Evolutionary conservation across 495 filamentous ascomycete species (phyloP), one percentile per base, ranked within the genome.

Genomic region (Recurvomyces mirabilis): DNA sequence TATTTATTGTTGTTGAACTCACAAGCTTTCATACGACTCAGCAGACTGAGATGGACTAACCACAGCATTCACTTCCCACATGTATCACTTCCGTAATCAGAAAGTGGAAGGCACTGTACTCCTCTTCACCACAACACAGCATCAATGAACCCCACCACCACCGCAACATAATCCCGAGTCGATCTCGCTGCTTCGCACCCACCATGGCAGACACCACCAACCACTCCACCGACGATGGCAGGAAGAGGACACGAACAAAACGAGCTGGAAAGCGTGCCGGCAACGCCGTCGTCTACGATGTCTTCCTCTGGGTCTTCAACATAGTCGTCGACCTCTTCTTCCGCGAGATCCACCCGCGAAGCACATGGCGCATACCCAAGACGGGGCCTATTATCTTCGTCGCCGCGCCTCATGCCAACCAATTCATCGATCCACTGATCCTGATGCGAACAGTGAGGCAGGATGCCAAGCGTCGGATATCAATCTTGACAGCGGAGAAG

Each of bases 361-460:
- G 87, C 43, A 79, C 85, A 36, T 98, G 91, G 85, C 85, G 84
- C 62, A 81, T 98, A 18, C 91, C 91, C 26, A 73, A 79, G 47
- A 72, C 74, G 50, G 91, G 86, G 1, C 88, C 91, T 0, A 74
- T 98, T 42, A 86, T 98, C 30, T 89, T 98, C 57, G 91, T 98
- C 48, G 89, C 87, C n/a, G 91, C 93, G 15, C 91, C 91, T 49
- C 91, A 98, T 72, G 93, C 91, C 35, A 98, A 98, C 61, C 91
- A 98, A 79, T 99, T 99, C 54, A 86, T 96, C 53, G 91, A 99
- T 55, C 88, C 87, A 26, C 72, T 99, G 24, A 84, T 96, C 45
- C 72, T 99, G 19, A 91, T 93, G 75, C 85, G 88, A 36, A 82
- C 84, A 5, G 73, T 96, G 17, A 78, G 82, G 44, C 78, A 72